phyloP scores from a whole-genome alignment of 345 rosid genomes.

The Crucihimalaya himalaica region DNA sequence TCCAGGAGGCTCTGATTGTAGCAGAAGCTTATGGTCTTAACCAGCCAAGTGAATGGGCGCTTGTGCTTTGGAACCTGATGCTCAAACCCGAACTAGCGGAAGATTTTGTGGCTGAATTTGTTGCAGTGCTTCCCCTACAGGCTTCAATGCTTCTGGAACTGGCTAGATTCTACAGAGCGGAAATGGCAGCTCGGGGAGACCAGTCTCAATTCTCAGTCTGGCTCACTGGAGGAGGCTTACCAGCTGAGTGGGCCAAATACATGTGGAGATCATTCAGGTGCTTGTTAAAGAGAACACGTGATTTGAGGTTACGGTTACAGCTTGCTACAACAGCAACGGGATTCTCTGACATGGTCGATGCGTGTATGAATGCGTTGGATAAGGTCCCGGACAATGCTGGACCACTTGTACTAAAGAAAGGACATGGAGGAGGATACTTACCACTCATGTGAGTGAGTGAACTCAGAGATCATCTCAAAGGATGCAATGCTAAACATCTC shows the following conservation, averaged over 20 bases:
- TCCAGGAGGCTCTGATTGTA: slow-evolving; percentile 93
- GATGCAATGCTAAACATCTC: slow-evolving; percentile 23
- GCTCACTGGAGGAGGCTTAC: slow-evolving; percentile 91
- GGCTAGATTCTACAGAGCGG: slow-evolving; percentile 81
- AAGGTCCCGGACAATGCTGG: slow-evolving; percentile 76
- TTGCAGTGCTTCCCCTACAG: slow-evolving; percentile 90
- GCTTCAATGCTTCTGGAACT: slow-evolving; percentile 84
- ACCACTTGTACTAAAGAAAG: slow-evolving; percentile 79
- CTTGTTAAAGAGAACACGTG: slow-evolving; percentile 83
- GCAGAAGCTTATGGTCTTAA: slow-evolving; percentile 97
- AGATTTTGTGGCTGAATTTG: slow-evolving; percentile 92
- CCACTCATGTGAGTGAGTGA: slow-evolving; percentile 73
- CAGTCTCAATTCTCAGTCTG: slow-evolving; percentile 95
- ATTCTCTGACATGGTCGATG: slow-evolving; percentile 61
- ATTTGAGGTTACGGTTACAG: slow-evolving; percentile 72
- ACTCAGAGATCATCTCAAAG: slow-evolving; percentile 15
- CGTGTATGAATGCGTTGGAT: slow-evolving; percentile 63
- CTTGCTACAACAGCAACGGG: slow-evolving; percentile 84
- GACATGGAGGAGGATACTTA: slow-evolving; percentile 95
- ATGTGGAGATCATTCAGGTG: slow-evolving; percentile 87
- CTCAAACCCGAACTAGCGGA: slow-evolving; percentile 84
- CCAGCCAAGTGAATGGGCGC: slow-evolving; percentile 95
- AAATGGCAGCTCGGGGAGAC: slow-evolving; percentile 91
- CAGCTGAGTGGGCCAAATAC: slow-evolving; percentile 96
- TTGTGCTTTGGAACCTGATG: slow-evolving; percentile 95